A percentile compares a stretch with the other conserved stretches of the same genome.
Conservation (phyloP, 73 alveolate species). For the Paramecium sonneborni region DNA sequence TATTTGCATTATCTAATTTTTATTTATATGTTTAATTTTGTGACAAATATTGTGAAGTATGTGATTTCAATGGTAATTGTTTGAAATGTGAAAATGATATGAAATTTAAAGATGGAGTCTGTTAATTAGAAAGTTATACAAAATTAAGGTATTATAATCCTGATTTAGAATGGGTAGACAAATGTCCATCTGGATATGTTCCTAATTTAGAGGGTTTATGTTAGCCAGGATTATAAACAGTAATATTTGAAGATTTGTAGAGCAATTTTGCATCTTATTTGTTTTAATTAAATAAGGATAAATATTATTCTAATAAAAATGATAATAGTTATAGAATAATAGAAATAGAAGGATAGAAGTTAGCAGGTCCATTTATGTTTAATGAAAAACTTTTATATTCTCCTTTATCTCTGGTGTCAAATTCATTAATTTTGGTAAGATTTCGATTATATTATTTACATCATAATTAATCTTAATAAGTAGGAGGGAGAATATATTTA, state of each 20-base stretch:
- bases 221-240: not conserved
- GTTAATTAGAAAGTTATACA: not conserved
- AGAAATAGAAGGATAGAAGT: not conserved
- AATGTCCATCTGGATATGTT: not conserved
- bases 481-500: not conserved
- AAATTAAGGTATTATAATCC: not conserved
- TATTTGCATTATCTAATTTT: not conserved
- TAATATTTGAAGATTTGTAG: not conserved
- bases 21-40: not conserved
- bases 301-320: not conserved
- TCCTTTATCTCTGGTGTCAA: not conserved
- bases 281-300: not conserved
- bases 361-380: slow-evolving; percentile 6
- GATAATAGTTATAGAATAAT: not conserved
- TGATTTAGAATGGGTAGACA: not conserved
- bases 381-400: not conserved
- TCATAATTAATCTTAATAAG: not conserved
- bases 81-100: not conserved
- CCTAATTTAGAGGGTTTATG: not conserved
- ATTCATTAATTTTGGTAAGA: not conserved
- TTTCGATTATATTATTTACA: not conserved
- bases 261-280: not conserved
- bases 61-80: not conserved
- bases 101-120: not conserved
- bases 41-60: slow-evolving; percentile 15